Base-by-base conservation (phyloP, 345 rosid genomes). In the Ceriops decandra region DNA sequence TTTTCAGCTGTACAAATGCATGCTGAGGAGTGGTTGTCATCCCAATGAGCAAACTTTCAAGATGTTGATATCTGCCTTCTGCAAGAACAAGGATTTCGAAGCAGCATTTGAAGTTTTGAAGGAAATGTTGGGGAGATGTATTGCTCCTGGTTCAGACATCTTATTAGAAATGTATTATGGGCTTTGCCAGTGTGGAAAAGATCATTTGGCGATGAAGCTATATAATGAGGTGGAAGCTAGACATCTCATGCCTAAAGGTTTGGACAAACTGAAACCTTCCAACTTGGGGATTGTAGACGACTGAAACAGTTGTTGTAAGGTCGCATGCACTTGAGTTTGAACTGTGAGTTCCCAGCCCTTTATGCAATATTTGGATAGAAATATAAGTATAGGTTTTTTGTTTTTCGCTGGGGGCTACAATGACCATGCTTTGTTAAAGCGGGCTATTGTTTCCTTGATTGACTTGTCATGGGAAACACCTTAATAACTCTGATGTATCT, bases 1-100 rank as follows among this genome's bases (percentile, higher is more conserved):
- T 6, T 87, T 88, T 68, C 83, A 87, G 80, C 73, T 87, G 20
- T 93, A 85, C 67, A 85, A 76, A 78, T 81, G 84, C 80, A 93
- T 93, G 98, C 69, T 79, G 60, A 85, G 85, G 75, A 78, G 83
- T 22, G 93, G 96, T 30, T 85, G 67, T 62, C 86, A 82, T 80
- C 97, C 90, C 1, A 86, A 83, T 64, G 70, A 81, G 56, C 64
- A 73, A 21, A 92, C 82, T 52, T 86, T 83, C 22, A 67, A 75
- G 67, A 51, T 83, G 67, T 69, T 90, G 72, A 33, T 86, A 27
- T 77, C 84, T 59, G 73, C 87, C 9, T 89, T 86, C 64, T 83
- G 83, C 69, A 71, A 75, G 79, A 81, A 82, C 26, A 81, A 80
- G 70, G 96, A 90, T 77, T 82, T 79, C 61, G 93, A 86, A 64